Percentiles rank a stretch among this genome's conserved stretches.
These are phyloP conservation scores for Pseudopithomyces maydicus DNA, from an alignment of 2,329 filamentous ascomycete species.

Conservation along the genomic window DNA sequence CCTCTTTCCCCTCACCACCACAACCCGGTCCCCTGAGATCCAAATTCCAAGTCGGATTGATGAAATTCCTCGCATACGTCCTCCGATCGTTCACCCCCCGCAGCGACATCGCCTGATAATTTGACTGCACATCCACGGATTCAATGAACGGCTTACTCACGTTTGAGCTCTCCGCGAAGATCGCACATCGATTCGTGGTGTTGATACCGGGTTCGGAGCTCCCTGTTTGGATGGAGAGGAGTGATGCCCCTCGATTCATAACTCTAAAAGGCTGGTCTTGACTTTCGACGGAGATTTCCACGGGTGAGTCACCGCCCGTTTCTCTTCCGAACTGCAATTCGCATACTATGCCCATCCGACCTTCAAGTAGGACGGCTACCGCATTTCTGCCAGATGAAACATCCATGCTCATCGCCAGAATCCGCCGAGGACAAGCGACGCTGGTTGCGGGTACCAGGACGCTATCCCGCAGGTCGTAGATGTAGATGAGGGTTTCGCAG, in stretches of 20 bases:
- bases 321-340: slow-evolving; percentile 44
- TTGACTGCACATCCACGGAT: slow-evolving; percentile 32
- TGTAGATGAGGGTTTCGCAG: slow-evolving; percentile 59
- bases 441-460: slow-evolving; percentile 55
- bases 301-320: slow-evolving; percentile 1
- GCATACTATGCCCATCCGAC: slow-evolving; percentile 65
- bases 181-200: slow-evolving; percentile 7
- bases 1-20: background rate
- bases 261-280: slow-evolving; percentile 11
- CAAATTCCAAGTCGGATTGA: slow-evolving; percentile 40
- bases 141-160: slow-evolving; percentile 19
- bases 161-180: slow-evolving; percentile 8
- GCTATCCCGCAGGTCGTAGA: slow-evolving; percentile 56
- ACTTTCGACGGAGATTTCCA: slow-evolving; percentile 18
- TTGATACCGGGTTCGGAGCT: slow-evolving; percentile 12
- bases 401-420: slow-evolving; percentile 68
- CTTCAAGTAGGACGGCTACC: slow-evolving; percentile 64
- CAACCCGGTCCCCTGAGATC: slow-evolving; percentile 18
- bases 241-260: slow-evolving; percentile 12
- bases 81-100: slow-evolving; percentile 24
- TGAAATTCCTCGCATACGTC: slow-evolving; percentile 27
- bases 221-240: slow-evolving; percentile 14
- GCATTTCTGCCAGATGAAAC: slow-evolving; percentile 60
- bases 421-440: slow-evolving; percentile 61
- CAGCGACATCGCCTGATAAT: slow-evolving; percentile 28